Conservation (phyloP, 2,329 filamentous ascomycete genomes). For the Magnaporthiopsis poae region DNA sequence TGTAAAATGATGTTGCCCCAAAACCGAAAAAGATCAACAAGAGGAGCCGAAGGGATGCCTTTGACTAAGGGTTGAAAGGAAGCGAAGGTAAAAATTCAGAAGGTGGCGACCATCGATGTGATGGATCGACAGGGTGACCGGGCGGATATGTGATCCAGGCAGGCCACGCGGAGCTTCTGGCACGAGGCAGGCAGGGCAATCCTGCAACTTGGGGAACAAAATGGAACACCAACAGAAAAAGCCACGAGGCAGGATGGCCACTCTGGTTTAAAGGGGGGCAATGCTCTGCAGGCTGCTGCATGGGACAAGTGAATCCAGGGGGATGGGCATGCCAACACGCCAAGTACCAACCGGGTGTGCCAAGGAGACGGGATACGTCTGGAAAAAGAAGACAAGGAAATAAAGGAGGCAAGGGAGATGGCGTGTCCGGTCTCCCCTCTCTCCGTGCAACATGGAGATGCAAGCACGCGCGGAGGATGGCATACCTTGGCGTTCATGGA, state of each 20-base stretch:
- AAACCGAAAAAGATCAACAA: neutral
- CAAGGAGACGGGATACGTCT: neutral
- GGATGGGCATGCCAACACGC: too few species aligned
- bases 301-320: neutral
- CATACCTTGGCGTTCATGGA: too few species aligned
- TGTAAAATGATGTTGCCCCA: neutral
- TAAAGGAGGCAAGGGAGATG: neutral
- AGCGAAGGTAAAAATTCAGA: neutral
- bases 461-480: too few species aligned
- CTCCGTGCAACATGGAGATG: too few species aligned
- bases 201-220: neutral
- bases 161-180: neutral
- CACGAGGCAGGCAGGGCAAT: neutral
- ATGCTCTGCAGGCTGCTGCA: neutral
- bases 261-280: neutral
- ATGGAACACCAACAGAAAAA: neutral
- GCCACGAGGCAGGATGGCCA: constrained; percentile 1
- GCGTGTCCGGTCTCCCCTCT: neutral
- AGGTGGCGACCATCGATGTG: neutral
- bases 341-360: neutral
- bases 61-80: neutral
- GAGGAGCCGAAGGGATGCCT: neutral
- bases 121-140: neutral
- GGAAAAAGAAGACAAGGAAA: neutral
- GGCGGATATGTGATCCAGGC: neutral